Base-by-base conservation (phyloP, 768 basidiomycete species). In the Collybia sp. region DNA sequence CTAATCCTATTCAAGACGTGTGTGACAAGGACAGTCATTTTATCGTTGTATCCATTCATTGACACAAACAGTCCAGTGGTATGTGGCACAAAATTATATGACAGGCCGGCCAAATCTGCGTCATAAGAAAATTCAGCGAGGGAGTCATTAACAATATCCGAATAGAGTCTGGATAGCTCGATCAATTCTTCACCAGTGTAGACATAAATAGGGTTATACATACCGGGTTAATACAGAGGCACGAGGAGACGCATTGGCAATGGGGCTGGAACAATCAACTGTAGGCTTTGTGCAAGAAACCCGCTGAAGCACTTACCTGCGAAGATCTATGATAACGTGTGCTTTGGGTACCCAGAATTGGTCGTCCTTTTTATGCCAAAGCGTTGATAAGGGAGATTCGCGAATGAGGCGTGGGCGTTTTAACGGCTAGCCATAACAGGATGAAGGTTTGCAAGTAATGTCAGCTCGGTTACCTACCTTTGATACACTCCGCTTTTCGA, bases 311-410 rank as follows among this genome's bases (percentile, higher is more conserved):
- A 15, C 18, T 37, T 12, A 87, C 89, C 80, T 89, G 55, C 85
- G 77, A 38, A 94, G 69, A 53, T 88, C 80, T 44, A 97, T 73
- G 46, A 85, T 67, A 16, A 86, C 76, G 50, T 80, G 76, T 2
- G 93, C 92, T 58, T 89, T 91, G 0, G 96, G 96, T 9, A 95
- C 81, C 88, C 92, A 95, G 71, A 96, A 99, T 49, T 74, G 79
- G 63, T 99, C 95, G 61, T 99, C 96, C 60, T 93, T 93, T 72
- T 99, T 99, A 67, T 93, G 81, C 94, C 95, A 99, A 2, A 98
- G 67, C 11, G 83, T 76, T 3, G 85, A 86, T 19, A 85, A 55
- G 0, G 78, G 67, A 0, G 82, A 88, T 62, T 93, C 78, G 30
- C 79, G 70, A 45, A 98, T 77, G 48, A 93, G 76, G 48, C 77